Percentiles rank a stretch among this genome's conserved stretches.
Conservation (phyloP, 805 yeast species). For the Suhomyces pyralidae region DNA sequence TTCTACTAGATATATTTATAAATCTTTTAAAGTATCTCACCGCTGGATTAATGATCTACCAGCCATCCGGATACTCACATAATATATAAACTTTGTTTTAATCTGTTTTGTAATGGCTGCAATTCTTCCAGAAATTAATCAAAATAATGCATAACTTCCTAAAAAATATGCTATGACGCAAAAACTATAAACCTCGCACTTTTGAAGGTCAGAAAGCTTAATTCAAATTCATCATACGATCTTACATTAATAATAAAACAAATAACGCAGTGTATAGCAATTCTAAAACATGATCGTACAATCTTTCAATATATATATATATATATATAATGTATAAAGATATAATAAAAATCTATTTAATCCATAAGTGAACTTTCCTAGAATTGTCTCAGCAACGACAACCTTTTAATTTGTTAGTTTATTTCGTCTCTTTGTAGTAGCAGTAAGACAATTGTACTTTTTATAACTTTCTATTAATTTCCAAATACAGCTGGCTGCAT, state of each 20-base stretch:
- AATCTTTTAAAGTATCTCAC: not conserved
- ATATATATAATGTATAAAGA: not conserved
- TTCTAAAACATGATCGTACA: not conserved
- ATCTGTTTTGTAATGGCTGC: not conserved
- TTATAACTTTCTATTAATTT: constrained; percentile 3
- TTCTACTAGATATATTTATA: not conserved
- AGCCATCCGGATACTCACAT: not conserved
- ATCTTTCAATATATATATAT: not conserved
- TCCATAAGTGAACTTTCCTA: not conserved
- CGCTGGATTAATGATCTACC: not conserved
- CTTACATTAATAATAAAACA: not conserved
- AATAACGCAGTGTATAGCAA: not conserved
- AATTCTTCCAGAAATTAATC: not conserved
- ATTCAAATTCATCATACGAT: too few relatives aligned
- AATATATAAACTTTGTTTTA: not conserved
- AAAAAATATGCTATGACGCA: not conserved
- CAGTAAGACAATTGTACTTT: not conserved
- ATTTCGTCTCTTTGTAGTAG: not conserved
- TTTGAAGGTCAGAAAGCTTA: too few relatives aligned
- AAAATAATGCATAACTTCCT: not conserved
- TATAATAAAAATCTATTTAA: not conserved
- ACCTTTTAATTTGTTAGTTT: not conserved
- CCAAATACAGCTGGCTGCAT: constrained; percentile 1
- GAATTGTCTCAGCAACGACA: not conserved
- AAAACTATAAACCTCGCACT: not conserved